Percentiles rank a stretch among this genome's conserved stretches.
phyloP scores from a whole-genome alignment of 129 eudicot species.

The Lonicera japonica region DNA sequence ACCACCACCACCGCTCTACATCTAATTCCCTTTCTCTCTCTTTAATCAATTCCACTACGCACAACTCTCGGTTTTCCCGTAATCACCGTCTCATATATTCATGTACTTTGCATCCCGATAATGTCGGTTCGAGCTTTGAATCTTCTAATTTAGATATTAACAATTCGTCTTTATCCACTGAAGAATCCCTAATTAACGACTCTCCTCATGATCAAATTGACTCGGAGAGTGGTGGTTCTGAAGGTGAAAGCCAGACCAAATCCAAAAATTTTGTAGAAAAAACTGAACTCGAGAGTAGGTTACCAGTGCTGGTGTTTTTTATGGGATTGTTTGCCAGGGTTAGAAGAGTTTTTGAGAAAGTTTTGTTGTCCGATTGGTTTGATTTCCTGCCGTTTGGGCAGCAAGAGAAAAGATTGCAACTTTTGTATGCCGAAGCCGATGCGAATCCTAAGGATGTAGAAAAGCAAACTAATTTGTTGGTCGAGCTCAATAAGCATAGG shows the following conservation, averaged over 20 bases:
- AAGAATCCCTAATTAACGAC: slow-evolving; percentile 10
- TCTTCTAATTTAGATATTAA: slow-evolving; percentile 7
- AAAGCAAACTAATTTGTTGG: slow-evolving; percentile 65
- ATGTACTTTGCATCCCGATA: slow-evolving; percentile 50
- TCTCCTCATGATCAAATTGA: slow-evolving; percentile 8
- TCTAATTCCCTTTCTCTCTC: background rate
- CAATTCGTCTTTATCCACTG: slow-evolving; percentile 9
- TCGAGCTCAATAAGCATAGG: slow-evolving; percentile 86
- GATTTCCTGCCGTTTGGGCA: slow-evolving; percentile 78
- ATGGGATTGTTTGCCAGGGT: slow-evolving; percentile 39
- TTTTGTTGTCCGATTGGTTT: slow-evolving; percentile 52
- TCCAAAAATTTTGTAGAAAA: slow-evolving; percentile 12
- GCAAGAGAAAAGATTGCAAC: slow-evolving; percentile 58
- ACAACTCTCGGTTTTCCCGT: slow-evolving; percentile 22
- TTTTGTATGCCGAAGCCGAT: slow-evolving; percentile 70
- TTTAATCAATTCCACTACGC: background rate
- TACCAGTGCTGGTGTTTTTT: slow-evolving; percentile 49
- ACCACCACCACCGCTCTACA: background rate
- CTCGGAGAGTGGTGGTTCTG: background rate
- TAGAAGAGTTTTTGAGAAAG: slow-evolving; percentile 39
- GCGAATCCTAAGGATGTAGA: slow-evolving; percentile 67
- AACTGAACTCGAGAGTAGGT: slow-evolving; percentile 24
- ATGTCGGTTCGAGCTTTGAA: slow-evolving; percentile 25
- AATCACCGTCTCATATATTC: slow-evolving; percentile 14
- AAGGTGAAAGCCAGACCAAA: slow-evolving; percentile 3